Evolutionary conservation across 2,329 filamentous ascomycete species (phyloP).

Genomic region (Chaetomiaceae sp.): DNA sequence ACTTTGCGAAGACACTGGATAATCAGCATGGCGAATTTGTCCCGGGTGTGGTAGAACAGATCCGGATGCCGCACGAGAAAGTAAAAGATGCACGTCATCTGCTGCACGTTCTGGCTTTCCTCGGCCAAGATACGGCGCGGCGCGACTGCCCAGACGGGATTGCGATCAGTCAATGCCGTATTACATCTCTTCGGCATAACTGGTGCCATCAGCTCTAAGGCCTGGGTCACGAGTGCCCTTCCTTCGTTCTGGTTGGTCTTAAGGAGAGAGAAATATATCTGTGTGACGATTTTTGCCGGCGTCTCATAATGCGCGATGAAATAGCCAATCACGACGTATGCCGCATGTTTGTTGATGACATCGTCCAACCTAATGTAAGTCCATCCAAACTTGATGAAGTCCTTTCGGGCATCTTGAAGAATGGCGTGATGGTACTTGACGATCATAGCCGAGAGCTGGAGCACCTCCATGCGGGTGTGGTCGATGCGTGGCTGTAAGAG

Average conservation of each 20-base stretch:
- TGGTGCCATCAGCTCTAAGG: slow-evolving; percentile 89
- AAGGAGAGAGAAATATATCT: slow-evolving; percentile 88
- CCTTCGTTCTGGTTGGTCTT: slow-evolving; percentile 95
- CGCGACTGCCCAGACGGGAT: slow-evolving; percentile 83
- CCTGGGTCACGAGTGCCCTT: slow-evolving; percentile 85
- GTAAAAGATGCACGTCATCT: slow-evolving; percentile 95
- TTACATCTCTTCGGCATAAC: slow-evolving; percentile 82
- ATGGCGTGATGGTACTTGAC: slow-evolving; percentile 91
- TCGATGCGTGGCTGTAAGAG: slow-evolving; percentile 81
- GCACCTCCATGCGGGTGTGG: slow-evolving; percentile 90
- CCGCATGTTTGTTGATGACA: slow-evolving; percentile 97
- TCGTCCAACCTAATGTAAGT: slow-evolving; percentile 98
- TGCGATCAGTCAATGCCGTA: slow-evolving; percentile 61
- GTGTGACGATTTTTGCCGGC: slow-evolving; percentile 88
- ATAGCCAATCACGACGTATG: slow-evolving; percentile 94
- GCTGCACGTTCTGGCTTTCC: slow-evolving; percentile 90
- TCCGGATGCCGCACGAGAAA: slow-evolving; percentile 91
- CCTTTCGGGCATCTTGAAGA: slow-evolving; percentile 87
- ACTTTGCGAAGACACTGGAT: slow-evolving; percentile 87
- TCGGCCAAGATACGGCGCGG: slow-evolving; percentile 88
- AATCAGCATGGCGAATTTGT: slow-evolving; percentile 85
- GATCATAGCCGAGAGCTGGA: slow-evolving; percentile 90
- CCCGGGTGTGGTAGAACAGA: slow-evolving; percentile 89
- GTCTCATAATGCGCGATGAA: slow-evolving; percentile 98
- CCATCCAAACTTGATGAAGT: slow-evolving; percentile 99